Conservation (phyloP, 2,329 filamentous ascomycete species). For the Colletotrichum destructivum region DNA sequence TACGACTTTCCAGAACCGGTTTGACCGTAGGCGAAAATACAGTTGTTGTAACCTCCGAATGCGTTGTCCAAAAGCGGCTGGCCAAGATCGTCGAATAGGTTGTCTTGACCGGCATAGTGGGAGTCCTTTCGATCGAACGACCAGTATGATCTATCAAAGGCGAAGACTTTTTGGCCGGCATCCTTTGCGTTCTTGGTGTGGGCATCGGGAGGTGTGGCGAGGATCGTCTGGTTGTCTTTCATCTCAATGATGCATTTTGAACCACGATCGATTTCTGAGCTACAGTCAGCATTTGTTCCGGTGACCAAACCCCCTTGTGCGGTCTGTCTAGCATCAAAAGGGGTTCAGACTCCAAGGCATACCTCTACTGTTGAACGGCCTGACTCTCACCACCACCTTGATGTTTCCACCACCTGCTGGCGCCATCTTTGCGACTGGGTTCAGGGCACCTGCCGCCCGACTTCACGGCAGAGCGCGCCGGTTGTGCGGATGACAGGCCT, state of each 20-base stretch:
- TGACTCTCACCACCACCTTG: conserved; percentile 97
- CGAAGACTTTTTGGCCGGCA: conserved; percentile 85
- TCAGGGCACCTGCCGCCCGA: conserved; percentile 39
- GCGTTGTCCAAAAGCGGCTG: conserved; percentile 96
- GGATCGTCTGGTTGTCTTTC: conserved; percentile 91
- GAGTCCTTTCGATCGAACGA: conserved; percentile 88
- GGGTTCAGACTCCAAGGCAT: conserved; percentile 47
- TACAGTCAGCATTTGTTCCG: conserved; percentile 4
- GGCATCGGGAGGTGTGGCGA: conserved; percentile 78
- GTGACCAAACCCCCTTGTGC: not conserved
- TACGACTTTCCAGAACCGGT: conserved; percentile 99
- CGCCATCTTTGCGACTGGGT: conserved; percentile 65
- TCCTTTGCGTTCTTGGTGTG: conserved; percentile 78
- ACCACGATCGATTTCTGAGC: conserved; percentile 85
- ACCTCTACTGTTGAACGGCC: conserved; percentile 98
- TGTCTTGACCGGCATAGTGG: conserved; percentile 90
- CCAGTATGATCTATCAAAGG: conserved; percentile 98
- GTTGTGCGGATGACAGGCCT: conserved; percentile 34
- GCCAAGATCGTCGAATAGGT: conserved; percentile 90
- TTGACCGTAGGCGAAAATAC: conserved; percentile 99
- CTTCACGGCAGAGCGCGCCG: conserved; percentile 29
- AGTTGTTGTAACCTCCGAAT: conserved; percentile 99
- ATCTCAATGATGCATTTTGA: conserved; percentile 98
- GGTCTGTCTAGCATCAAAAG: not conserved
- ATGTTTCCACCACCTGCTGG: conserved; percentile 91